These are phyloP conservation scores for Aspergillus vadensis DNA, from an alignment of 2,329 filamentous ascomycete species.

Conservation along the genomic window DNA sequence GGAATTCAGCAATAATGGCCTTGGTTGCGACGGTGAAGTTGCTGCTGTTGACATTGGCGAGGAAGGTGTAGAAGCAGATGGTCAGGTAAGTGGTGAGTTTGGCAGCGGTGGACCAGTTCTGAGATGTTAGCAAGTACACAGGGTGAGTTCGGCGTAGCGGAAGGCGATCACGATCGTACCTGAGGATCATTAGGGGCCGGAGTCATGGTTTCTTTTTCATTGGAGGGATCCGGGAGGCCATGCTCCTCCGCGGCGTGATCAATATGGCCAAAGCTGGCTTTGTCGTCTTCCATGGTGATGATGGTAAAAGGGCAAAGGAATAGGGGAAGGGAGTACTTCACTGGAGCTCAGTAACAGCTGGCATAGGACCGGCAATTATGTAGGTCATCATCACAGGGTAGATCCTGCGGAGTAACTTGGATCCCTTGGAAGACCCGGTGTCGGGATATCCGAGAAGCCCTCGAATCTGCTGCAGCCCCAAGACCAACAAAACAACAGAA, in stretches of 20 bases:
- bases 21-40: slow-evolving; percentile 43
- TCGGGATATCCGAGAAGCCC: neutral
- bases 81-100: slow-evolving; percentile 35
- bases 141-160: neutral
- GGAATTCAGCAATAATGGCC: slow-evolving; percentile 34
- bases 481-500: neutral
- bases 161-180: slow-evolving; percentile 9
- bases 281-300: slow-evolving; percentile 5
- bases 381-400: neutral
- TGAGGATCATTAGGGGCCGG: slow-evolving; percentile 23
- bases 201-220: neutral
- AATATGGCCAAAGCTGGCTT: slow-evolving; percentile 4
- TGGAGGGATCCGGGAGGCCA: neutral
- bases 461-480: neutral
- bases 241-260: slow-evolving; percentile 10
- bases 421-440: neutral
- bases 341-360: neutral
- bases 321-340: too few relatives aligned
- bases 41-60: slow-evolving; percentile 43
- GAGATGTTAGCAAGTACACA: neutral
- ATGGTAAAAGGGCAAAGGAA: neutral
- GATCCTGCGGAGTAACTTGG: neutral
- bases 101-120: slow-evolving; percentile 27
- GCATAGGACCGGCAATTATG: neutral
- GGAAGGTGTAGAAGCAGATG: slow-evolving; percentile 44